Evolutionary conservation across 2,329 filamentous ascomycete species (phyloP), one percentile per base, ranked within the genome.

Genomic region (Neurospora crassa): DNA sequence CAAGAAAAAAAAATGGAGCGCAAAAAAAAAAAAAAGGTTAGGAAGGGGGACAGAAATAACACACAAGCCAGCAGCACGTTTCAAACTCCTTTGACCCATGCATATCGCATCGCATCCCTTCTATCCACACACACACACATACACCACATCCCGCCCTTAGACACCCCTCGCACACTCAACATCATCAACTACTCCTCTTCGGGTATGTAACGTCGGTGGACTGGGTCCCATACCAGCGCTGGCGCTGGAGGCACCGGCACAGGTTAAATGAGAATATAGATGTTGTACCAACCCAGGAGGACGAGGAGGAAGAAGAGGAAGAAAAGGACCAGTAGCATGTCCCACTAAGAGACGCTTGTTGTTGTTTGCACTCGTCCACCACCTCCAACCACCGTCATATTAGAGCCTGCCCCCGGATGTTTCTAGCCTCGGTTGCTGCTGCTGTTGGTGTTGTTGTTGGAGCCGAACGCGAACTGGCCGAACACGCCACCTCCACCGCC

Each of bases 401-500:
- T 34, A 63, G 53, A 34, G 53, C 24, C 53, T 29, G 53, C 47
- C 47, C 12, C 24, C 24, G 24, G 53, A 63, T 68, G 43, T 40
- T 69, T 29, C 45, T 74, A 40, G 37, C 40, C 67, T 68, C 40
- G 14, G 10, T 68, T 68, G 40, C 20, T 40, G 69, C 4, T 67
- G 2, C 4, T 37, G n/a, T 14, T 67, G 18, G 24, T 14, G 24
- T 14, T 67, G 18, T 37, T 14, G 24, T 59, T 6, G 40, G 59
- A 5, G 34, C 63, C 81, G 80, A 88, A 87, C 72, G 85, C 84
- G 81, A 95, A 95, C 78, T 85, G 88, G 68, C 92, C 92, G 83
- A 95, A 94, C 34, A 90, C 89, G 69, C 92, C 91, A 37, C 90
- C 90, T 2, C 89, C 89, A 24, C 89, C 91, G 37, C 92, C 92